phyloP scores from a whole-genome alignment of 228 moss, liverwort and hornwort genomes.

The Sphagnum magellanicum region DNA sequence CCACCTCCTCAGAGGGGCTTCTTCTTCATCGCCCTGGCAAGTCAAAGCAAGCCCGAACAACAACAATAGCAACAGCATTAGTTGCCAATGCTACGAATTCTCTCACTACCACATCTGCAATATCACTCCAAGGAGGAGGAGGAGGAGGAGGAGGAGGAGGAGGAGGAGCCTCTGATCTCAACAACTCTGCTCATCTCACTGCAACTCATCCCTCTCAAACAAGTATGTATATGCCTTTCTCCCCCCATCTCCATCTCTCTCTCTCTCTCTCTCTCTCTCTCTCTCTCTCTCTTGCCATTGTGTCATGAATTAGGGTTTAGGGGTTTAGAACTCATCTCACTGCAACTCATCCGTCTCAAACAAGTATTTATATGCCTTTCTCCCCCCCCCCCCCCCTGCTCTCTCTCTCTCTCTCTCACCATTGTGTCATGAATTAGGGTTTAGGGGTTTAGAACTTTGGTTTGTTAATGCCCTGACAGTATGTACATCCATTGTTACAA shows the following conservation, averaged over 20 bases:
- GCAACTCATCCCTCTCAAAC: constrained; percentile 72
- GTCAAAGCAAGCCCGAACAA: constrained; percentile 79
- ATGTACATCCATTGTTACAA: too few relatives aligned
- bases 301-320: neutral
- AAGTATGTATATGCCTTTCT: constrained; percentile 15
- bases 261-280: too few relatives aligned
- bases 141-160: too few relatives aligned
- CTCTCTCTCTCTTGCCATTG: neutral
- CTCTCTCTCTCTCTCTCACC: too few relatives aligned
- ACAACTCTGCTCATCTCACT: constrained; percentile 68
- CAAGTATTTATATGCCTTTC: constrained; percentile 17
- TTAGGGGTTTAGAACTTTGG: too few relatives aligned
- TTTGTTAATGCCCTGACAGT: neutral
- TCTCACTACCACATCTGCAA: constrained; percentile 86
- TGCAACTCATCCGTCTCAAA: constrained; percentile 72
- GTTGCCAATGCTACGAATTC: constrained; percentile 75
- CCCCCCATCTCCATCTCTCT: neutral
- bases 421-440: too few relatives aligned
- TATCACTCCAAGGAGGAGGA: constrained; percentile 65
- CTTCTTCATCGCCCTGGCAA: constrained; percentile 39
- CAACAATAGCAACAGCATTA: constrained; percentile 58
- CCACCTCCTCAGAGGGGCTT: constrained; percentile 82
- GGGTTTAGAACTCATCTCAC: constrained; percentile 58
- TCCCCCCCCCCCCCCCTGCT: neutral
- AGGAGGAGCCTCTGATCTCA: too few relatives aligned